Conservation (phyloP, 202 grass and related monocot species). For the Eragrostis tef region DNA sequence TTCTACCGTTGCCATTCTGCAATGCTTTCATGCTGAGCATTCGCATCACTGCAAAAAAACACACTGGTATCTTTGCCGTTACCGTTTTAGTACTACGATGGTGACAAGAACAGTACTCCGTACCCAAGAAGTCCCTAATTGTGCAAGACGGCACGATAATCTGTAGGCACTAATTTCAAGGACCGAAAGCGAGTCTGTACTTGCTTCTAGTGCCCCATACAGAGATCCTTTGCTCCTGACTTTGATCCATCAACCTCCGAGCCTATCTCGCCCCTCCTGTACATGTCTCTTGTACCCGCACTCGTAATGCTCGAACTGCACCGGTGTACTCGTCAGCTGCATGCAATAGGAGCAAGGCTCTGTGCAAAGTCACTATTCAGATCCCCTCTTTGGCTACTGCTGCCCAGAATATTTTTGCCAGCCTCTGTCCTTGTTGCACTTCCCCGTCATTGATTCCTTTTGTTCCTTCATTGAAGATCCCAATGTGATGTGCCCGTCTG, state of each 20-base stretch:
- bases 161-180: conserved; percentile 50
- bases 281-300: conserved; percentile 44
- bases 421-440: conserved; percentile 50
- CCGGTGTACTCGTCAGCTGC: conserved; percentile 53
- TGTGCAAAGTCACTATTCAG: conserved; percentile 61
- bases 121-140: conserved; percentile 17
- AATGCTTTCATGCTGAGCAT: conserved; percentile 13
- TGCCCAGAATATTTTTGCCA: conserved; percentile 44
- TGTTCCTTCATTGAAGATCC: conserved; percentile 52
- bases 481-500: too few species aligned
- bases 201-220: conserved; percentile 51
- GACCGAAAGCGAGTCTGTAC: conserved; percentile 42
- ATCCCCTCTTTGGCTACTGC: conserved; percentile 50
- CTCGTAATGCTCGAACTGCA: conserved; percentile 52
- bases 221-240: conserved; percentile 54
- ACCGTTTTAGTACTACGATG: conserved; percentile 40
- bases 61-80: conserved; percentile 22
- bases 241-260: conserved; percentile 53
- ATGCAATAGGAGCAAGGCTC: conserved; percentile 46
- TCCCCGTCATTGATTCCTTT: conserved; percentile 32
- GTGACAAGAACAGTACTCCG: conserved; percentile 25
- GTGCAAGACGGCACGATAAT: conserved; percentile 44
- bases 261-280: conserved; percentile 58
- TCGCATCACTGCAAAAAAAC: conserved; percentile 31
- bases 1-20: conserved; percentile 20